Evolutionary conservation across 139 green algal species (phyloP).

Genomic region (Prasinococcaceae sp.): DNA sequence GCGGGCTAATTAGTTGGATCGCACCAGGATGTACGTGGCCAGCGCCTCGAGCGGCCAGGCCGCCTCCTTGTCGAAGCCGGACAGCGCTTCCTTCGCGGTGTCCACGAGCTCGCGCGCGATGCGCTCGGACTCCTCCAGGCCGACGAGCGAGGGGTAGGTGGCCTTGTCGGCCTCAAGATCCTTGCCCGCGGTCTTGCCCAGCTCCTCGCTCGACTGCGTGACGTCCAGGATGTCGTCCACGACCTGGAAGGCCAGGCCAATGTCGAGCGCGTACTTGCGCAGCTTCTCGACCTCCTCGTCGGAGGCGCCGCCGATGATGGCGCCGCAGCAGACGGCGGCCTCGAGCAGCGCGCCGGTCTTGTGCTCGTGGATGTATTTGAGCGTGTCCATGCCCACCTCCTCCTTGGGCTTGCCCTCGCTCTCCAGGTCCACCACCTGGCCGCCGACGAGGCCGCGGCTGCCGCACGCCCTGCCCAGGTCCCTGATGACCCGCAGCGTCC

Average conservation of each 20-base stretch:
- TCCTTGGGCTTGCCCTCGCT: constrained; percentile 49
- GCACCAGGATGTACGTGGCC: constrained; percentile 98
- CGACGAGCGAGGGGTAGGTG: constrained; percentile 80
- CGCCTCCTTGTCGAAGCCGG: constrained; percentile 51
- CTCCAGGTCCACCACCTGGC: constrained; percentile 91
- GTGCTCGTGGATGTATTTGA: constrained; percentile 97
- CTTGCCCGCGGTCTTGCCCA: constrained; percentile 98
- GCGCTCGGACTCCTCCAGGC: constrained; percentile 31
- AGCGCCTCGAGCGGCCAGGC: constrained; percentile 73
- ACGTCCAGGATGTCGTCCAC: constrained; percentile 98
- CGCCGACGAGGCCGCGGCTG: constrained; percentile 78
- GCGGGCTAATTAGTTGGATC: too few relatives aligned
- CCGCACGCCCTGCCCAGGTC: constrained; percentile 78
- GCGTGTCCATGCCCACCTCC: constrained; percentile 68
- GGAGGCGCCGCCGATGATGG: constrained; percentile 51
- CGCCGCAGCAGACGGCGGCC: constrained; percentile 79
- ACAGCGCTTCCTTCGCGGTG: constrained; percentile 76
- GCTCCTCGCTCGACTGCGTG: constrained; percentile 59
- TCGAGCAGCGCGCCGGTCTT: constrained; percentile 97
- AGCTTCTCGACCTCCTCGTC: constrained; percentile 76
- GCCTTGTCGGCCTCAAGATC: constrained; percentile 86
- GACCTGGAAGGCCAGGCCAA: constrained; percentile 95
- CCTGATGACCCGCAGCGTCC: constrained; percentile 64
- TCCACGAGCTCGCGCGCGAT: constrained; percentile 78
- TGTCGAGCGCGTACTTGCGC: constrained; percentile 76